Evolutionary conservation across 352 stramenopile genomes (phyloP), one percentile per base, ranked within the genome.

Genomic region (Phytopythium ostracodes): DNA sequence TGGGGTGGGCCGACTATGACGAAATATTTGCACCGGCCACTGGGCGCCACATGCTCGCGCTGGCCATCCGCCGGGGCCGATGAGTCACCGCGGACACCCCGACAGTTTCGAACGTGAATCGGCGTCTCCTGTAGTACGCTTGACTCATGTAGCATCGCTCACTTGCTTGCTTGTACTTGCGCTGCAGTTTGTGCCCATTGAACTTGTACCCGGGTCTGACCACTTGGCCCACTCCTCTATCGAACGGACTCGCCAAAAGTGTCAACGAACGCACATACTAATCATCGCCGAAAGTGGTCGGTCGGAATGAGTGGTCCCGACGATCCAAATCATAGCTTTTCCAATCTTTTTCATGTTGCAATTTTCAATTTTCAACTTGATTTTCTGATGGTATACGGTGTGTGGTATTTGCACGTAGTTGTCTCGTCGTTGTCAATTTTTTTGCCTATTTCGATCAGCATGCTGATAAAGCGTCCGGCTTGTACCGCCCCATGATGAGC

Each of bases 181-280:
- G 38, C 18, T 44, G 38, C 38, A 0, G 38, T 17, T 6, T 7
- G 14, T 24, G 22, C 24, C 24, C 4, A 14, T 52, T 33, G 46
- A 31, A 31, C 46, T 31, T 33, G 46, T 15, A 57, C 52, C 52
- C 52, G 52, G 52, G 46, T 57, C 52, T 57, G 52, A 20, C 52
- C 52, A 54, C 25, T n/a, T 24, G 20, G 11, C 0, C 44, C 24
- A 52, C 38, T 44, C 14, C n/a, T 4, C 12, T 22, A 17, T 10
- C 38, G 38, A 11, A 44, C 20, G 2, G 38, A n/a, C 38, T 6
- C 38, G 15, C 38, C 38, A n/a, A 44, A n/a, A 11, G 38, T 42
- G 36, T 44, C 38, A 44, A 54, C 47, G 24, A 54, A 54, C 11
- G 47, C n/a, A 8, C 9, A 24, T 20, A 5, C 7, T 15, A 33